phyloP scores from a whole-genome alignment of 495 filamentous ascomycete genomes.

The Hyaloscypha finlandica region DNA sequence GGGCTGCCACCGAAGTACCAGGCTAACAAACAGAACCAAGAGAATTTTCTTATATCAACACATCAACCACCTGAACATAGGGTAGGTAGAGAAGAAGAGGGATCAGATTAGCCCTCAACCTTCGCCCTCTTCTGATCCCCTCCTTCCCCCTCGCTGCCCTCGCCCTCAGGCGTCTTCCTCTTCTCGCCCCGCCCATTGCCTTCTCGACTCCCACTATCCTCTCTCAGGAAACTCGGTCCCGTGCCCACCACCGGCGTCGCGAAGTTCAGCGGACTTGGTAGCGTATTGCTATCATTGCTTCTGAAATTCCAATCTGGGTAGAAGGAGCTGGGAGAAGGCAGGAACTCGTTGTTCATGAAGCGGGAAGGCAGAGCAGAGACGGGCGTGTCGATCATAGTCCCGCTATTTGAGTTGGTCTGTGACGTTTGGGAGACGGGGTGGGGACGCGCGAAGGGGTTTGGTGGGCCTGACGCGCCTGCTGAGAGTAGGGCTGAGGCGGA shows the following conservation, averaged over 20 bases:
- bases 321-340: constrained; percentile 87
- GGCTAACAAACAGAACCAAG: no score
- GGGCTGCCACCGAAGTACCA: not conserved
- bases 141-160: not conserved
- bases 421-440: constrained; percentile 63
- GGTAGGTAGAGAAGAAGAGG: not conserved
- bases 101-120: not conserved
- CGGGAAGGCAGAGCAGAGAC: constrained; percentile 95
- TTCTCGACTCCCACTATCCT: constrained; percentile 47
- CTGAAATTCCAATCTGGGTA: constrained; percentile 85
- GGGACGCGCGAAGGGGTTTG: constrained; percentile 93
- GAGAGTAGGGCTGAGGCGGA: constrained; percentile 82
- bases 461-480: constrained; percentile 88
- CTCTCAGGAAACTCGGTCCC: constrained; percentile 68
- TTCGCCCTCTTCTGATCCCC: constrained; percentile 9
- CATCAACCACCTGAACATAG: no score
- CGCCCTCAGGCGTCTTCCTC: constrained; percentile 44
- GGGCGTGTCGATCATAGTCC: constrained; percentile 86
- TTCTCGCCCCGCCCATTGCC: constrained; percentile 44
- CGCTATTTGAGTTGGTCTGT: constrained; percentile 55
- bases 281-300: constrained; percentile 71
- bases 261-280: constrained; percentile 90
- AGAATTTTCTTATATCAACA: not conserved
- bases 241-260: constrained; percentile 78
- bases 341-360: constrained; percentile 80